These are phyloP conservation scores for Wickerhamomyces xylosicus DNA, from an alignment of 805 yeast species.

Conservation along the genomic window DNA sequence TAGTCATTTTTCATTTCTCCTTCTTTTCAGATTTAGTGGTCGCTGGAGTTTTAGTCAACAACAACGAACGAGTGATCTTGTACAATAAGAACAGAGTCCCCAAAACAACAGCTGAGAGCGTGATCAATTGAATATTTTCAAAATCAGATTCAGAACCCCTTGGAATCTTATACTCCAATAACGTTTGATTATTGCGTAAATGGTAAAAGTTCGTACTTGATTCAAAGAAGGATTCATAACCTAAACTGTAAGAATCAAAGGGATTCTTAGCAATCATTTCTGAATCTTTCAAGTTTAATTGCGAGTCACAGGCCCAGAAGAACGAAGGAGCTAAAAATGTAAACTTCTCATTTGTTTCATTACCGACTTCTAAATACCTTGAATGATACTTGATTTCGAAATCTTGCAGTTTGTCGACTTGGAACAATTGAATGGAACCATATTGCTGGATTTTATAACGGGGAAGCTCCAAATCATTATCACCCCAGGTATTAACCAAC, in stretches of 20 bases:
- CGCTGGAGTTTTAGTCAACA: not conserved
- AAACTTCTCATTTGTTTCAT: constrained; percentile 4
- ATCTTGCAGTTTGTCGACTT: constrained; percentile 15
- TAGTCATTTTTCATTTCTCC: constrained; percentile 1
- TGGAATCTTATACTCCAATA: constrained; percentile 28
- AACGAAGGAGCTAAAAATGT: constrained; percentile 28
- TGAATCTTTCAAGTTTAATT: constrained; percentile 13
- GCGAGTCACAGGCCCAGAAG: constrained; percentile 41
- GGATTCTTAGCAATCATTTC: constrained; percentile 22
- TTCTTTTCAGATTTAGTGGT: constrained; percentile 1
- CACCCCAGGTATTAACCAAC: constrained; percentile 39
- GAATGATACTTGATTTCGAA: constrained; percentile 38
- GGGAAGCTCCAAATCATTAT: constrained; percentile 48
- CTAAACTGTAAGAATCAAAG: constrained; percentile 29
- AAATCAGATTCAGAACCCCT: constrained; percentile 25
- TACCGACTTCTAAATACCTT: constrained; percentile 28
- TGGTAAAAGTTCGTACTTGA: constrained; percentile 32
- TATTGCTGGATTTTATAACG: constrained; percentile 32
- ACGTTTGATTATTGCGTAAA: constrained; percentile 9
- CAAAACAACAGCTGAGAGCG: constrained; percentile 23
- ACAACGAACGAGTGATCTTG: constrained; percentile 11
- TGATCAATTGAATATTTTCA: constrained; percentile 22
- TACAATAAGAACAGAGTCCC: constrained; percentile 25
- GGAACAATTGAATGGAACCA: constrained; percentile 38
- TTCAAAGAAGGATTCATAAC: constrained; percentile 37